phyloP scores from a whole-genome alignment of 441 rosid species.

The Erodium moschatum region DNA sequence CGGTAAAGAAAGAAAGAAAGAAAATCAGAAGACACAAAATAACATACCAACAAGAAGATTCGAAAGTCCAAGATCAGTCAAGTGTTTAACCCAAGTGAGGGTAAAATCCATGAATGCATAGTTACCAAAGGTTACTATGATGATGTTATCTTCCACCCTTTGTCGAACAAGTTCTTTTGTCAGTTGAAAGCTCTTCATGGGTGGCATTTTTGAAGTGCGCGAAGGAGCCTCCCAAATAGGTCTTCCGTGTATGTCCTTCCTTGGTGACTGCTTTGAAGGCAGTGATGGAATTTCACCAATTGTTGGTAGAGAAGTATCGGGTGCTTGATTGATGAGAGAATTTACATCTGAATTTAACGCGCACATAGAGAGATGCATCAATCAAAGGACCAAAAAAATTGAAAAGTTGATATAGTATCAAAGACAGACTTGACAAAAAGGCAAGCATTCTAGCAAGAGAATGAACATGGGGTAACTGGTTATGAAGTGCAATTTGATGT shows the following conservation, averaged over 20 bases:
- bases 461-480: not conserved
- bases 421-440: not conserved
- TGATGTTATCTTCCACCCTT: slow-evolving; percentile 66
- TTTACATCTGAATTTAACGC: slow-evolving; percentile 31
- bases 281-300: slow-evolving; percentile 18
- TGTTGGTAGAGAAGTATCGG: slow-evolving; percentile 29
- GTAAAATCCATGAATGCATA: slow-evolving; percentile 97
- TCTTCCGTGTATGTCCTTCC: slow-evolving; percentile 18
- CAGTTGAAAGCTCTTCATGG: slow-evolving; percentile 56
- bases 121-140: slow-evolving; percentile 92
- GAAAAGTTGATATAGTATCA: not conserved
- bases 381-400: not conserved
- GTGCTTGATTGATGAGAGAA: slow-evolving; percentile 23
- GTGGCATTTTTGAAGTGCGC: slow-evolving; percentile 59
- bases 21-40: not conserved
- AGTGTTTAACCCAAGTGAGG: slow-evolving; percentile 89
- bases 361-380: not conserved
- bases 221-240: slow-evolving; percentile 78
- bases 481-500: not conserved
- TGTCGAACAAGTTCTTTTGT: slow-evolving; percentile 61
- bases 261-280: slow-evolving; percentile 24
- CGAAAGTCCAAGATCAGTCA: slow-evolving; percentile 75
- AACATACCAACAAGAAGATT: slow-evolving; percentile 85
- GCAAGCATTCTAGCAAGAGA: slow-evolving; percentile 1
- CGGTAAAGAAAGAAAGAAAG: not conserved